Evolutionary conservation across 1,139 yeast species (phyloP).

Genomic region (Kodamaea fungicola): DNA sequence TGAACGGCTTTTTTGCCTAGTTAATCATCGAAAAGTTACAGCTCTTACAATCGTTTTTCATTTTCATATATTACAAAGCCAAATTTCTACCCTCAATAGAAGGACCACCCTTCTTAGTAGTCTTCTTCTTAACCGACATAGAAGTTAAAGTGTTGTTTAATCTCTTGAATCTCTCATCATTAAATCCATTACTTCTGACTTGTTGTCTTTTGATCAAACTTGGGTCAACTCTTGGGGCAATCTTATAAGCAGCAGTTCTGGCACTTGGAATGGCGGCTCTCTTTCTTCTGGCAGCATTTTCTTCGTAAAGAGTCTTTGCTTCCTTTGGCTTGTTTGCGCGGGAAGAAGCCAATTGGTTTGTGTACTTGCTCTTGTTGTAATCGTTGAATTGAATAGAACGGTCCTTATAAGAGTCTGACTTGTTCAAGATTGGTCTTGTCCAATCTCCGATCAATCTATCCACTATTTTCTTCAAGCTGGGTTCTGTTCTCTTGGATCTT

Average conservation of each 20-base stretch:
- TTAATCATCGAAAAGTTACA: not conserved
- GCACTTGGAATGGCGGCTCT: constrained; percentile 95
- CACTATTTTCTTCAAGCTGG: constrained; percentile 78
- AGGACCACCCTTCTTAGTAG: constrained; percentile 63
- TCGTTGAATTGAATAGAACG: constrained; percentile 68
- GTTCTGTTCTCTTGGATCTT: constrained; percentile 85
- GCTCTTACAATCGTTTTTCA: not conserved
- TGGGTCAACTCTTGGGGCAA: constrained; percentile 77
- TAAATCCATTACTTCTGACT: constrained; percentile 46
- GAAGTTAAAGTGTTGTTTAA: constrained; percentile 53
- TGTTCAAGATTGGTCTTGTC: constrained; percentile 97
- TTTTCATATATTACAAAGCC: constrained; percentile 29
- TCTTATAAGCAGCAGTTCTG: constrained; percentile 81
- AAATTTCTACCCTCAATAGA: constrained; percentile 76
- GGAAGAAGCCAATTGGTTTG: constrained; percentile 43
- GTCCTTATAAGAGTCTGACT: constrained; percentile 92
- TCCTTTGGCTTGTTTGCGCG: constrained; percentile 34
- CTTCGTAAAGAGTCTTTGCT: constrained; percentile 69
- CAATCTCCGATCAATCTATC: constrained; percentile 92
- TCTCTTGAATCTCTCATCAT: constrained; percentile 78
- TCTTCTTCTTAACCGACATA: constrained; percentile 43
- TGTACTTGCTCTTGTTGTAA: constrained; percentile 60
- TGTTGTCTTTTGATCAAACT: constrained; percentile 38
- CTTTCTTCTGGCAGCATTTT: constrained; percentile 86
- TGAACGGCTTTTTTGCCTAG: not conserved